A percentile compares a stretch with the other conserved stretches of the same genome.
phyloP scores from a whole-genome alignment of 1,284 basidiomycete genomes.

The Ceratobasidium sp. region DNA sequence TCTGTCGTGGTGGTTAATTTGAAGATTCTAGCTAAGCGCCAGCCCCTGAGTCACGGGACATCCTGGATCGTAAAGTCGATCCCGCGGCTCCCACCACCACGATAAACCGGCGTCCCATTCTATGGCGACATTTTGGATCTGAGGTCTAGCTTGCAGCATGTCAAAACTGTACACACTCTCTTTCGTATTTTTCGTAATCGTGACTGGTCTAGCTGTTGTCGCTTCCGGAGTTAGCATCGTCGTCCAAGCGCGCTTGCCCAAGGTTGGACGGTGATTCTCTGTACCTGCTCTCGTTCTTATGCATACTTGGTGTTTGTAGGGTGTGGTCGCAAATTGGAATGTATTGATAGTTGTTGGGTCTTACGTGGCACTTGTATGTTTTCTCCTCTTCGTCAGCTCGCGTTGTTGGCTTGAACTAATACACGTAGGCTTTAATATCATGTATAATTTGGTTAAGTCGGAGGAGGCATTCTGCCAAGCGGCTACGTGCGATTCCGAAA shows the following conservation, averaged over 20 bases:
- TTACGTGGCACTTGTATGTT: conserved; percentile 47
- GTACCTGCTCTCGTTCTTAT: neutral
- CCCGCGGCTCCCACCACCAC: neutral
- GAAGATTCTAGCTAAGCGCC: too few relatives aligned
- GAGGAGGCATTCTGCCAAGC: conserved; percentile 38
- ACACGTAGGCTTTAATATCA: conserved; percentile 45
- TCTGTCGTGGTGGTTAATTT: neutral
- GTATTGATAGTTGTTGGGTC: conserved; percentile 48
- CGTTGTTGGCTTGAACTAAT: neutral
- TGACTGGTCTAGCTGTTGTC: conserved; percentile 45
- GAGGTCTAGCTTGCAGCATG: neutral
- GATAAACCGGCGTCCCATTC: neutral
- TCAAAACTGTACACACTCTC: conserved; percentile 34
- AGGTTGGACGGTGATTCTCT: neutral
- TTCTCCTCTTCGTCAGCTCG: neutral
- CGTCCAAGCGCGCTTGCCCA: conserved; percentile 45
- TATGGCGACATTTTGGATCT: neutral
- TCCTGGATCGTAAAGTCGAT: neutral
- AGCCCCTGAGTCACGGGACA: neutral
- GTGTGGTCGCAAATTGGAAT: conserved; percentile 48
- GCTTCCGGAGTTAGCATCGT: conserved; percentile 47
- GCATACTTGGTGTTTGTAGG: neutral
- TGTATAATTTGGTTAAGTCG: conserved; percentile 46
- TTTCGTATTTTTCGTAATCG: conserved; percentile 47
- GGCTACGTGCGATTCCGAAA: conserved; percentile 47